phyloP scores from a whole-genome alignment of 2,329 filamentous ascomycete genomes.

The Penicillium thymicola region DNA sequence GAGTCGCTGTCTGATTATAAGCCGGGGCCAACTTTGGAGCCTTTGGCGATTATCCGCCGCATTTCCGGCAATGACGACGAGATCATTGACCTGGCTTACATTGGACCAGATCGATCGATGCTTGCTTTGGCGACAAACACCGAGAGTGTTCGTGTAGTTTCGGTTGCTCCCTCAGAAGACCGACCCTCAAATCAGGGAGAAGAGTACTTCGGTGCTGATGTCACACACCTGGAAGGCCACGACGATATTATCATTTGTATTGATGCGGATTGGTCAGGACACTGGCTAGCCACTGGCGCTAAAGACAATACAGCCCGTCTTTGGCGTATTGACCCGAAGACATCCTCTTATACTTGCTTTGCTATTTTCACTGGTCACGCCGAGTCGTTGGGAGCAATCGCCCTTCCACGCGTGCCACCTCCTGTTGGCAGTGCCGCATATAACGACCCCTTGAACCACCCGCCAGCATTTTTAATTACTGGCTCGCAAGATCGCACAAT shows the following conservation, averaged over 20 bases:
- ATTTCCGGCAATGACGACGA: constrained; percentile 98
- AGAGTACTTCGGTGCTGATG: constrained; percentile 82
- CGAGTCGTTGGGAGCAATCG: constrained; percentile 87
- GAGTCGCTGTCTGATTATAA: constrained; percentile 36
- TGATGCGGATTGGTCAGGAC: constrained; percentile 92
- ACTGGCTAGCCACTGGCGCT: constrained; percentile 92
- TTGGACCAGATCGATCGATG: constrained; percentile 74
- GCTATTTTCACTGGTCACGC: constrained; percentile 86
- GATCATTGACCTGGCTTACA: constrained; percentile 88
- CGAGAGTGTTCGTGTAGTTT: constrained; percentile 86
- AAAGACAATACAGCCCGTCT: constrained; percentile 94
- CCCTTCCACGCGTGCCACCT: constrained; percentile 70
- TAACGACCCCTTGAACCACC: constrained; percentile 70
- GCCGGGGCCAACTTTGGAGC: constrained; percentile 49
- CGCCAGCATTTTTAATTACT: constrained; percentile 80
- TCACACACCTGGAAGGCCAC: constrained; percentile 82
- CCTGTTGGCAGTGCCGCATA: constrained; percentile 66
- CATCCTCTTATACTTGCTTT: constrained; percentile 73
- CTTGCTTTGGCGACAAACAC: constrained; percentile 92
- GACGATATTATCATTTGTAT: constrained; percentile 94
- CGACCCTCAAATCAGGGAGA: constrained; percentile 33
- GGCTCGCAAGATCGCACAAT: constrained; percentile 94
- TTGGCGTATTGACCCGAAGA: constrained; percentile 78
- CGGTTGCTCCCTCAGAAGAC: constrained; percentile 49
- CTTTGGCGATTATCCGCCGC: constrained; percentile 63